phyloP scores from a whole-genome alignment of 805 yeast genomes.

The Kuraishia hungarica region DNA sequence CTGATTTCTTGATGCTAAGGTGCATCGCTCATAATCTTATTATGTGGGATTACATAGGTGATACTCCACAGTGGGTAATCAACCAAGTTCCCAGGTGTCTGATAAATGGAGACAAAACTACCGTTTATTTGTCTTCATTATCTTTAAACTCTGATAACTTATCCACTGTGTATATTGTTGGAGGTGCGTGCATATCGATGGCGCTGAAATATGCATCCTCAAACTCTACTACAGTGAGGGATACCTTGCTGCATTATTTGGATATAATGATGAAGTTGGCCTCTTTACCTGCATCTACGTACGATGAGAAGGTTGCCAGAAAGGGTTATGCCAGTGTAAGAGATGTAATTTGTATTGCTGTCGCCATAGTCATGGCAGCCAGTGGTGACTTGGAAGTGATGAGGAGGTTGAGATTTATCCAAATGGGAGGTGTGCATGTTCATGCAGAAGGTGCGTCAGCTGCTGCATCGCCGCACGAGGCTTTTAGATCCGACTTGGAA shows the following conservation, averaged over 20 bases:
- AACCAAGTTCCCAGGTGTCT: conserved; percentile 44
- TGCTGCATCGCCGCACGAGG: background rate
- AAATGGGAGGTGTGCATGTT: conserved; percentile 37
- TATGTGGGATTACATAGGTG: conserved; percentile 59
- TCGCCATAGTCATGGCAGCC: conserved; percentile 79
- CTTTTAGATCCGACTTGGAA: conserved; percentile 18
- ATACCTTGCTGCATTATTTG: conserved; percentile 43
- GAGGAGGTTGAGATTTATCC: conserved; percentile 62
- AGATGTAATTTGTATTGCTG: conserved; percentile 52
- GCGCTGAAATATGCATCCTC: conserved; percentile 75
- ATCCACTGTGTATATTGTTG: conserved; percentile 53
- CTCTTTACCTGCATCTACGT: conserved; percentile 31
- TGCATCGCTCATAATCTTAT: conserved; percentile 58
- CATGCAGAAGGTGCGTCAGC: conserved; percentile 14
- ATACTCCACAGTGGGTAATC: conserved; percentile 45
- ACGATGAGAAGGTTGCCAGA: conserved; percentile 51
- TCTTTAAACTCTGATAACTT: conserved; percentile 51
- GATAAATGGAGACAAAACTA: conserved; percentile 14
- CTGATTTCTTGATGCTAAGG: conserved; percentile 65
- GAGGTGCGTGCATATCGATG: conserved; percentile 69
- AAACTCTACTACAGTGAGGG: conserved; percentile 42
- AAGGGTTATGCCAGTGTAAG: conserved; percentile 47
- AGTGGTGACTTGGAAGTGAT: conserved; percentile 80
- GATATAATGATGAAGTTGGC: conserved; percentile 42
- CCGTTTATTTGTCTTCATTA: background rate